Conservation (phyloP, 2,329 filamentous ascomycete genomes). For the Penicillium aurantiogriseum region DNA sequence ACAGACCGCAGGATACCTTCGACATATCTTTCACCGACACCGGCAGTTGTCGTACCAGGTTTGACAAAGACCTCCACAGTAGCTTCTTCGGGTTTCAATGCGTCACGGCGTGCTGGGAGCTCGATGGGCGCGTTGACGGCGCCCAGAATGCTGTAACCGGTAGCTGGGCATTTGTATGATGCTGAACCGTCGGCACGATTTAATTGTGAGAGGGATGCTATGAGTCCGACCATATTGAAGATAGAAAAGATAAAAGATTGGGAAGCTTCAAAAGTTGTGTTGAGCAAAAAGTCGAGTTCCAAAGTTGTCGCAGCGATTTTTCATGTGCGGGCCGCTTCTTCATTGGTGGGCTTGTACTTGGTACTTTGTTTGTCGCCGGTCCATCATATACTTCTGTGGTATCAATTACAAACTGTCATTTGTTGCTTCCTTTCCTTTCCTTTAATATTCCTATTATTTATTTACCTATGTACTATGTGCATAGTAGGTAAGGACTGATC, state of each 20-base stretch:
- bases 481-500: not conserved
- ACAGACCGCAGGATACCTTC: slow-evolving; percentile 55
- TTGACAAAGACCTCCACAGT: slow-evolving; percentile 86
- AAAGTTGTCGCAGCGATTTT: slow-evolving; percentile 14
- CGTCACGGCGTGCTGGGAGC: slow-evolving; percentile 72
- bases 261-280: not conserved
- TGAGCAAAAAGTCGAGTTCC: not conserved
- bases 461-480: not conserved
- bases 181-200: slow-evolving; percentile 43
- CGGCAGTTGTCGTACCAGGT: slow-evolving; percentile 79
- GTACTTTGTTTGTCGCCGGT: not conserved
- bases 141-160: slow-evolving; percentile 75
- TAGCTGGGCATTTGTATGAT: slow-evolving; percentile 41
- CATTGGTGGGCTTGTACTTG: slow-evolving; percentile 13
- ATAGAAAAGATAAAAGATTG: not conserved
- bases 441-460: too few species aligned
- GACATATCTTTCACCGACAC: slow-evolving; percentile 78
- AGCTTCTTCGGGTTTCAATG: slow-evolving; percentile 84
- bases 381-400: not conserved
- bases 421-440: not conserved
- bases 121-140: slow-evolving; percentile 93
- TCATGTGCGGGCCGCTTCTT: slow-evolving; percentile 18
- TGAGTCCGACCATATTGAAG: slow-evolving; percentile 36
- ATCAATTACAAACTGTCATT: not conserved
- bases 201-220: slow-evolving; percentile 35